Evolutionary conservation across 371 early-diverging fungal genomes (phyloP), one percentile per base, ranked within the genome.

Genomic region (Zancudomyces culisetae): DNA sequence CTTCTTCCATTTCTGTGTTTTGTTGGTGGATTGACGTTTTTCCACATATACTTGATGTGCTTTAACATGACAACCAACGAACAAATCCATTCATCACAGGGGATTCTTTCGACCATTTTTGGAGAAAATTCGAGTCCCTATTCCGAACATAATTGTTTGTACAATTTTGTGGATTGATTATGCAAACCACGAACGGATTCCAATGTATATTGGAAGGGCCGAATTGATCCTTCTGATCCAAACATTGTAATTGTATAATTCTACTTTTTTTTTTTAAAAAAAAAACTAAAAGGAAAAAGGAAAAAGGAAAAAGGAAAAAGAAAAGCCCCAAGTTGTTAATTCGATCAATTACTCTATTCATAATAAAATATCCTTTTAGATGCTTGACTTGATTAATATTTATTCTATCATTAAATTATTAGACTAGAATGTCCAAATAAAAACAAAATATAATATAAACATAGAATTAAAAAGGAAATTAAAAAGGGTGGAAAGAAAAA

Each of bases 1-100:
- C 70, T 75, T 3, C 62, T 78, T 43, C 20, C 85, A 10, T 61
- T 87, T 51, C 61, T 70, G 0, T 71, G 75, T 57, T 72, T 80
- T 1, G 74, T 91, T 0, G 72, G 79, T 20, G 71, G 81, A 1
- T 64, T 93, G 51, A 71, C 81, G 2, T 56, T 63, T 0, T 90
- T 85, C 59, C 94, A 91, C n/a, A 12, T 45, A 2, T 55, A 53
- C 29, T 27, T 53, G 27, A 45, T 65, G 3, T 56, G 56, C 8
- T 40, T 53, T 6, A 40, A 54, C 22, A 55, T 57, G 48, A 48
- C 48, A 10, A 48, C 48, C 2, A n/a, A 48, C n/a, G 48, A 48
- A 26, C 48, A 48, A n/a, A 48, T 48, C 26, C 24, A 27, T 23
- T 26, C 27, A 8, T 27, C 24, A 8, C n/a, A 18, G 4, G 48